These are phyloP conservation scores for Murraya koenigii DNA, from an alignment of 345 rosid species.

Conservation along the genomic window DNA sequence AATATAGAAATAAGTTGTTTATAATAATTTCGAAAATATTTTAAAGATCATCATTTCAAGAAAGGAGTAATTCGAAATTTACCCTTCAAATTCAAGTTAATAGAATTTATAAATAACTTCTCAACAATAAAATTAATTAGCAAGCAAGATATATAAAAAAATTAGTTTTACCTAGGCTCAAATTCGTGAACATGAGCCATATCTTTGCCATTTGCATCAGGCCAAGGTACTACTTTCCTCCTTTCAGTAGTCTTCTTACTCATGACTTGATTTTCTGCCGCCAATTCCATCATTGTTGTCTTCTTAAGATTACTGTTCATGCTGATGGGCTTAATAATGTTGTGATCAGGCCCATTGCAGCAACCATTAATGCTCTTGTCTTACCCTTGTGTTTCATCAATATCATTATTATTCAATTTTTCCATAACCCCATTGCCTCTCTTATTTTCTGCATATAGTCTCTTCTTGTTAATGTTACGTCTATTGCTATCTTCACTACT, in stretches of 20 bases:
- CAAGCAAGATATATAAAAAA: background rate
- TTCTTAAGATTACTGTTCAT: slow-evolving; percentile 68
- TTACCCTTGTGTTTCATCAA: slow-evolving; percentile 13
- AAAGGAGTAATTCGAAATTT: background rate
- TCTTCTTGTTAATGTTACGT: slow-evolving; percentile 23
- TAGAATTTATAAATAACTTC: background rate
- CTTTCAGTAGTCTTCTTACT: slow-evolving; percentile 17
- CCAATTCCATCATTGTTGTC: slow-evolving; percentile 10
- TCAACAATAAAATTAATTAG: background rate
- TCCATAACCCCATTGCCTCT: slow-evolving; percentile 30
- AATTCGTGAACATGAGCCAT: slow-evolving; percentile 77
- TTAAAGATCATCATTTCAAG: too few species aligned
- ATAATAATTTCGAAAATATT: too few species aligned
- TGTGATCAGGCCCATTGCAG: slow-evolving; percentile 5
- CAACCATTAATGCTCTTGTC: slow-evolving; percentile 3
- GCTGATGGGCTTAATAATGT: slow-evolving; percentile 24
- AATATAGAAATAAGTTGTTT: too few species aligned
- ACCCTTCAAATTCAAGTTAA: background rate
- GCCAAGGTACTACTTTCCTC: slow-evolving; percentile 71
- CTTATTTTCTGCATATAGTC: slow-evolving; percentile 21
- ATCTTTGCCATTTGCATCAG: slow-evolving; percentile 75
- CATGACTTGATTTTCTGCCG: slow-evolving; percentile 8
- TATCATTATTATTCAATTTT: slow-evolving; percentile 13
- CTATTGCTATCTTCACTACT: slow-evolving; percentile 20
- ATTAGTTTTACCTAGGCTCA: slow-evolving; percentile 48